Percentiles rank a stretch among this genome's conserved stretches.
Evolutionary conservation across 2,329 filamentous ascomycete species (phyloP).

Genomic region (Fusarium temperatum): DNA sequence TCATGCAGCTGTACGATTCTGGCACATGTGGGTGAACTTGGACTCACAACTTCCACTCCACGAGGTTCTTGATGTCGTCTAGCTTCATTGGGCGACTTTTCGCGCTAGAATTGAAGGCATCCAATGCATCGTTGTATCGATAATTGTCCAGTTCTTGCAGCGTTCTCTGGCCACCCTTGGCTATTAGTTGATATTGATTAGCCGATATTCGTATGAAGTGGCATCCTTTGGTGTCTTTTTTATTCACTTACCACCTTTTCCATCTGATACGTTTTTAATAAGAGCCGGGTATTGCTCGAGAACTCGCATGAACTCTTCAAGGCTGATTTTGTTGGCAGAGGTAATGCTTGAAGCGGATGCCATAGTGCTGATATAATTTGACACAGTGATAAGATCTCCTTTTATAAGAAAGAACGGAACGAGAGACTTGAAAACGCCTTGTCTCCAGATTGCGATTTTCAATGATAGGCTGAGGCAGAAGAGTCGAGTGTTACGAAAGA

Average conservation of each 20-base stretch:
- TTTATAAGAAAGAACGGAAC: background rate
- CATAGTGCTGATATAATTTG: slow-evolving; percentile 21
- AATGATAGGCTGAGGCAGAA: background rate
- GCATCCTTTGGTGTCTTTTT: background rate
- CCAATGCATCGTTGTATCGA: slow-evolving; percentile 65
- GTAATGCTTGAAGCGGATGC: slow-evolving; percentile 7
- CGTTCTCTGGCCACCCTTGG: slow-evolving; percentile 59
- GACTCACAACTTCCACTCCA: slow-evolving; percentile 77
- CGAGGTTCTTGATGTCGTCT: slow-evolving; percentile 66
- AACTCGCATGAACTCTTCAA: slow-evolving; percentile 47
- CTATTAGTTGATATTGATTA: slow-evolving; percentile 42
- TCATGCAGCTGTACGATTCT: background rate
- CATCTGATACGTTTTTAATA: slow-evolving; percentile 54
- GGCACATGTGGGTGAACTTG: background rate
- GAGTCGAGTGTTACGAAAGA: background rate
- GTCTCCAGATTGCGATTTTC: background rate
- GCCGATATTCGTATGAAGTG: background rate
- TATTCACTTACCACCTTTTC: slow-evolving; percentile 54
- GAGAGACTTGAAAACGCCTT: background rate
- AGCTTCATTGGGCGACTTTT: slow-evolving; percentile 57
- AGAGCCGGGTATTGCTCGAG: slow-evolving; percentile 52
- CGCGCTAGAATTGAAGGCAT: slow-evolving; percentile 52
- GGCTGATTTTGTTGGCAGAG: slow-evolving; percentile 39
- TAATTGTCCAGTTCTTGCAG: slow-evolving; percentile 68
- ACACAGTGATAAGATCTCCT: background rate